These are phyloP conservation scores for Ophiocytium majus DNA, from an alignment of 352 stramenopile species.

Conservation along the genomic window DNA sequence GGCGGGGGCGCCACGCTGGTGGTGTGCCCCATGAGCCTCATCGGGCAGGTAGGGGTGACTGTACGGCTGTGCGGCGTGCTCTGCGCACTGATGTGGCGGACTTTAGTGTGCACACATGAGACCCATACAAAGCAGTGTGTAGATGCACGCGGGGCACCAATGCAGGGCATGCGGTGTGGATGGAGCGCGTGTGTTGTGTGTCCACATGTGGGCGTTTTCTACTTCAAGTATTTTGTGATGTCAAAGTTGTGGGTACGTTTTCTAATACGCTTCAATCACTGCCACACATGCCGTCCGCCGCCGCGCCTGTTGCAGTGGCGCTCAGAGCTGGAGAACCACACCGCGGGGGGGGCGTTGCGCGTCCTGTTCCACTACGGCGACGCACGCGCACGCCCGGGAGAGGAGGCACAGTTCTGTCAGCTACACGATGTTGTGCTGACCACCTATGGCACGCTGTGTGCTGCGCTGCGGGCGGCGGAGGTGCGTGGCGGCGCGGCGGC, in stretches of 20 bases:
- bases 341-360: conserved; percentile 26
- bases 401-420: not conserved
- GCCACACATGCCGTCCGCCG: too few species aligned
- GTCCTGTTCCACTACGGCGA: conserved; percentile 44
- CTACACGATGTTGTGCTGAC: conserved; percentile 83
- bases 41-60: conserved; percentile 15
- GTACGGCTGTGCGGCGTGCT: too few species aligned
- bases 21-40: conserved; percentile 44
- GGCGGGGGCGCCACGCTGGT: conserved; percentile 30
- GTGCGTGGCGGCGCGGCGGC: not conserved
- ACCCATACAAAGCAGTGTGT: too few species aligned
- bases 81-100: too few species aligned
- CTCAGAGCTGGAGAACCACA: conserved; percentile 45
- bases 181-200: too few species aligned
- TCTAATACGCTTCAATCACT: too few species aligned
- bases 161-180: too few species aligned
- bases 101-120: too few species aligned
- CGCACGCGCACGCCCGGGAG: not conserved
- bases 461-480: conserved; percentile 26
- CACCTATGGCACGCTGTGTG: conserved; percentile 81
- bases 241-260: too few species aligned
- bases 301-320: conserved; percentile 50
- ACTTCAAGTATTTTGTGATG: too few species aligned
- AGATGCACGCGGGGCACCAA: too few species aligned
- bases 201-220: too few species aligned